Evolutionary conservation across 129 eudicot genomes (phyloP).

Genomic region (Dittrichia graveolens): DNA sequence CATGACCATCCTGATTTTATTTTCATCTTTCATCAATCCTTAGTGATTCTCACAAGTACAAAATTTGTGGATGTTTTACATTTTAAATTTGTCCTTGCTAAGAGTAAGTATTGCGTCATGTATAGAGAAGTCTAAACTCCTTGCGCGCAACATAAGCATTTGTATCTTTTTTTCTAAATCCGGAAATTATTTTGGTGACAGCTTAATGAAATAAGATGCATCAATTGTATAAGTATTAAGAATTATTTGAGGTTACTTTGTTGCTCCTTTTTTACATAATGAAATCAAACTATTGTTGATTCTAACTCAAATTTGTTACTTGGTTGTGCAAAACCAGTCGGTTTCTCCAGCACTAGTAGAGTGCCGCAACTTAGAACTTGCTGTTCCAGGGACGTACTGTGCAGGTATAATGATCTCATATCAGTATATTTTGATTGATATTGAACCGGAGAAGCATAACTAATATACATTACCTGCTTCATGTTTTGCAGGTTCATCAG

Average conservation of each 20-base stretch:
- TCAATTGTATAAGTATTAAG: neutral
- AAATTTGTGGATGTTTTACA: neutral
- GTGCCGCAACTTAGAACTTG: constrained; percentile 86
- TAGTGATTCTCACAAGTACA: neutral
- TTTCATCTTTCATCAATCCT: neutral
- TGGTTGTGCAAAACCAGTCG: constrained; percentile 53
- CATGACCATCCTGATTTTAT: neutral
- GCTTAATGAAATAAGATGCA: neutral
- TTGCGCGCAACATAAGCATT: neutral
- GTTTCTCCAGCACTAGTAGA: constrained; percentile 89
- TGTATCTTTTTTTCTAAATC: neutral
- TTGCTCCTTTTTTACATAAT: neutral
- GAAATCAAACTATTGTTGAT: constrained; percentile 17
- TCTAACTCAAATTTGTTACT: constrained; percentile 18
- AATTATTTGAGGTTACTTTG: constrained; percentile 1
- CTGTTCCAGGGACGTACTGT: constrained; percentile 96
- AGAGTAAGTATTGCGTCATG: neutral
- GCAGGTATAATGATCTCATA: constrained; percentile 55
- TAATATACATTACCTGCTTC: neutral
- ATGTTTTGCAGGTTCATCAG: constrained; percentile 61
- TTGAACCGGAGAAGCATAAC: constrained; percentile 15
- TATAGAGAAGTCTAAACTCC: neutral
- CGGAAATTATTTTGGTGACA: neutral
- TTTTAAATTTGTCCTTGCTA: constrained; percentile 2
- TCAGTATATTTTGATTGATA: neutral